Evolutionary conservation across 1,284 basidiomycete genomes (phyloP).

Genomic region (Sporisorium exsertum): DNA sequence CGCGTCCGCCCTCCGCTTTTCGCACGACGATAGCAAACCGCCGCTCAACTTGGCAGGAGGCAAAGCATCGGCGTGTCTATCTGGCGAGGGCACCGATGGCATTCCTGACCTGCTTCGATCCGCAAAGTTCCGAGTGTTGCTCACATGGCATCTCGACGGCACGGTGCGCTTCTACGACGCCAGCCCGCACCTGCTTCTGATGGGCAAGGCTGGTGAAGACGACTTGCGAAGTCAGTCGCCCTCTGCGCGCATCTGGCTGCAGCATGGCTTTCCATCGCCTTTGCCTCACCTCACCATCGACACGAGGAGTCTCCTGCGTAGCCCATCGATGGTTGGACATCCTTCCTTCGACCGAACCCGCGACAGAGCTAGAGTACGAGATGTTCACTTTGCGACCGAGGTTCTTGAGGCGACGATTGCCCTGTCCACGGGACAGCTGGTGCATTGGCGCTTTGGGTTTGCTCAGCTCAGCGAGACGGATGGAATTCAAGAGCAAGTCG

Average conservation of each 20-base stretch:
- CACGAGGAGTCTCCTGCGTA: constrained; percentile 35
- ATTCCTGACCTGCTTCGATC: constrained; percentile 33
- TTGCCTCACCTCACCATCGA: constrained; percentile 62
- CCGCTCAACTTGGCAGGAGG: constrained; percentile 51
- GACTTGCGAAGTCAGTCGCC: constrained; percentile 25
- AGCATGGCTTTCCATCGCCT: constrained; percentile 56
- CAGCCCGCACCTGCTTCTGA: constrained; percentile 61
- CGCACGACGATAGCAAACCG: constrained; percentile 22
- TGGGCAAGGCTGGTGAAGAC: constrained; percentile 43
- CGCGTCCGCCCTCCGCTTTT: constrained; percentile 24
- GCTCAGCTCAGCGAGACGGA: constrained; percentile 53
- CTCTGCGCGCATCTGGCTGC: constrained; percentile 34
- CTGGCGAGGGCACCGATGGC: constrained; percentile 31
- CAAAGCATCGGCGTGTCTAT: constrained; percentile 38
- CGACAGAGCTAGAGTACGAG: constrained; percentile 29
- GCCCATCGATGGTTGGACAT: constrained; percentile 39
- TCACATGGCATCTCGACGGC: constrained; percentile 67
- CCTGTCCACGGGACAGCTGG: constrained; percentile 54
- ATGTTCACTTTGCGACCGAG: constrained; percentile 56
- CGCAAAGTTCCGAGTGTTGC: constrained; percentile 47
- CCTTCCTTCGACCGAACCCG: constrained; percentile 53
- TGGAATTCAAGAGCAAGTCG: constrained; percentile 50
- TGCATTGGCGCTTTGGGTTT: constrained; percentile 54
- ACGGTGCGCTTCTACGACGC: constrained; percentile 63
- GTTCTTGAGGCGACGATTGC: constrained; percentile 54